Conservation (phyloP, 2,329 filamentous ascomycete species). For the Fusarium circinatum region DNA sequence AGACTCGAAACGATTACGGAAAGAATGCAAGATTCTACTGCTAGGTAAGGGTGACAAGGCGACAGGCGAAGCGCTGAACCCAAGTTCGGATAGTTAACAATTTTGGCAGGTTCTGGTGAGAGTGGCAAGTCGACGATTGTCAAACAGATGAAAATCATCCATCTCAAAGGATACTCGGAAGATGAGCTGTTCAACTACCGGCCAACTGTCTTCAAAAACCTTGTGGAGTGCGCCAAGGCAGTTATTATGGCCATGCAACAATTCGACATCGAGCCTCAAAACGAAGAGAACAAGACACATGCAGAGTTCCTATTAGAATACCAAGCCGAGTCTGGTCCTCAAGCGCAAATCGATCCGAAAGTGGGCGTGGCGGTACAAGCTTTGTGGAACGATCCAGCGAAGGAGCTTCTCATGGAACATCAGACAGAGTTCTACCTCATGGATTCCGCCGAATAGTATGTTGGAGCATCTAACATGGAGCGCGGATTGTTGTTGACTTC, state of each 20-base stretch:
- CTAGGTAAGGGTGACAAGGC: constrained; percentile 72
- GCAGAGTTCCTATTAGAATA: constrained; percentile 87
- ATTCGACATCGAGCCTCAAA: constrained; percentile 84
- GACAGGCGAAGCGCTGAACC: not conserved
- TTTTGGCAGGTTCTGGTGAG: constrained; percentile 84
- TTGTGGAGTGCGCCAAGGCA: constrained; percentile 95
- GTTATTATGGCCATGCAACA: constrained; percentile 92
- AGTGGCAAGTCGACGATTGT: constrained; percentile 99
- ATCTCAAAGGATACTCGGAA: constrained; percentile 95
- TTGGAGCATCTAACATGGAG: constrained; percentile 20
- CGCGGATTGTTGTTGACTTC: constrained; percentile 16
- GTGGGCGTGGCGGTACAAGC: constrained; percentile 86
- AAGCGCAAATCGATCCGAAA: constrained; percentile 81
- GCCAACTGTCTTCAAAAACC: constrained; percentile 97
- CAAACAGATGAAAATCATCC: constrained; percentile 99
- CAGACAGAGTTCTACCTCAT: constrained; percentile 99
- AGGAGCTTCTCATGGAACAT: constrained; percentile 85
- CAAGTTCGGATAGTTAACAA: constrained; percentile 28
- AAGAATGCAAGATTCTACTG: constrained; percentile 98
- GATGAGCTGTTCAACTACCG: constrained; percentile 95
- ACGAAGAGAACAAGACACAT: constrained; percentile 76
- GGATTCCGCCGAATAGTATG: constrained; percentile 98
- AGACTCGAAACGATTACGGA: constrained; percentile 88
- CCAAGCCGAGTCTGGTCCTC: constrained; percentile 88
- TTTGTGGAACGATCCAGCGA: constrained; percentile 90